Evolutionary conservation across 352 stramenopile species (phyloP), one percentile per base, ranked within the genome.

Genomic region (Globisporangium rhizosaccharum): DNA sequence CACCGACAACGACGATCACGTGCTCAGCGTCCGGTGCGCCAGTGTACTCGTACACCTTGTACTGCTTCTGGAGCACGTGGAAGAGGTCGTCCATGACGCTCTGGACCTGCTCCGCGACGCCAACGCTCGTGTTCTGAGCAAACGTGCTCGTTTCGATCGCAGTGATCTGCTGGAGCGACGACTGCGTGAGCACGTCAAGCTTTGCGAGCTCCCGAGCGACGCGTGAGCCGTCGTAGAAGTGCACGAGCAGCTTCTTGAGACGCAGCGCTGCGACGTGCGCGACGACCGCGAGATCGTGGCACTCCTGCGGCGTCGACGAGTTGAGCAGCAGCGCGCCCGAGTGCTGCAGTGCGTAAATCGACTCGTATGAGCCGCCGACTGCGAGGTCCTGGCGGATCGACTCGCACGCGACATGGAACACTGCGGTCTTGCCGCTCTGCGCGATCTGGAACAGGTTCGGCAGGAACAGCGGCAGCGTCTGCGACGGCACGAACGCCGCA

Each of bases 31-130:
- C 78, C 5, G 67, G 15, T 0, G 72, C 67, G 46, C 85, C 85
- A 42, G 73, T 67, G 68, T 94, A 93, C 66, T 94, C 85, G 71
- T 89, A 92, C 50, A 93, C 70, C 23, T 79, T 74, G 72, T 92
- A 92, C 66, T 91, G 79, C 53, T 78, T 76, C 65, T 88, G 78
- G 28, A 89, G 72, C 36, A 88, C 80, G 39, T 80, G 73, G 62
- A 81, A 88, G 12, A 90, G 67, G 49, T 87, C 74, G 70, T 91
- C 72, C 81, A 92, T 90, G 41, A 88, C 76, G 20, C 48, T 47
- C 65, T 92, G 78, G 54, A 94, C 68, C 52, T 90, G 76, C 51
- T 92, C 75, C n/a, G 75, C 79, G 23, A 74, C 68, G 23, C 70
- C 69, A 30, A 60, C 42, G 42, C 59, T 46, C 4, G 68, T n/a